Base-by-base conservation (phyloP, 495 filamentous ascomycete genomes). In the Hypoxylon rickii region DNA sequence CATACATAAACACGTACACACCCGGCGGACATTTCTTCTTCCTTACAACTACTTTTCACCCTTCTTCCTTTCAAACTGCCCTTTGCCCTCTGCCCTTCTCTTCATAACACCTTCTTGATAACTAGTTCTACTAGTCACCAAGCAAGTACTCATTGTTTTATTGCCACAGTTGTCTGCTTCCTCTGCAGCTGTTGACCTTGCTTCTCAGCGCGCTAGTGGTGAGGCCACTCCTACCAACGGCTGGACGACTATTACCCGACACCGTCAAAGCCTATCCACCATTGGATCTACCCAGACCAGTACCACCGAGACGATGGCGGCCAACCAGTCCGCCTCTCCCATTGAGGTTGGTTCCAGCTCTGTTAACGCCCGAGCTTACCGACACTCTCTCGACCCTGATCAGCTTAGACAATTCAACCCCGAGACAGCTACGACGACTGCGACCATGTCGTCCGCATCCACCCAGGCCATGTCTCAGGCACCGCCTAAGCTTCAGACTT, bases 141-240 rank as follows among this genome's bases (percentile, higher is more conserved):
- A 8, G 10, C 5, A 42, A 22, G 37, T 43, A 19, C 37, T 41
- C 41, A 39, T 64, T 29, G 24, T 29, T 29, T 63, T 51, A 61
- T 51, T 64, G 51, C 44, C 62, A 15, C 61, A 78, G 87, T 76
- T 94, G 26, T 92, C 90, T 62, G 83, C 89, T 17, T 89, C 90
- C 20, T 89, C 89, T 21, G 85, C 89, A 55, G 88, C 91, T 12
- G 77, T 91, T 41, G 90, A 96, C 67, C 79, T 96, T 47, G 89
- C 89, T 32, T 82, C 86, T 19, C 85, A 86, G 29, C 84, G 83
- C 16, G 80, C 86, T n/a, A 85, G 76, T 31, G 71, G 84, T 38
- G 85, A 92, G 50, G 53, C 59, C 41, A 54, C 67, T n/a, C 47
- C 69, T 13, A 55, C 70, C 33, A 83, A 79, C 70, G 78, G 77